Conservation (phyloP, 352 stramenopile genomes). For the Aphanomyces euteiches region DNA sequence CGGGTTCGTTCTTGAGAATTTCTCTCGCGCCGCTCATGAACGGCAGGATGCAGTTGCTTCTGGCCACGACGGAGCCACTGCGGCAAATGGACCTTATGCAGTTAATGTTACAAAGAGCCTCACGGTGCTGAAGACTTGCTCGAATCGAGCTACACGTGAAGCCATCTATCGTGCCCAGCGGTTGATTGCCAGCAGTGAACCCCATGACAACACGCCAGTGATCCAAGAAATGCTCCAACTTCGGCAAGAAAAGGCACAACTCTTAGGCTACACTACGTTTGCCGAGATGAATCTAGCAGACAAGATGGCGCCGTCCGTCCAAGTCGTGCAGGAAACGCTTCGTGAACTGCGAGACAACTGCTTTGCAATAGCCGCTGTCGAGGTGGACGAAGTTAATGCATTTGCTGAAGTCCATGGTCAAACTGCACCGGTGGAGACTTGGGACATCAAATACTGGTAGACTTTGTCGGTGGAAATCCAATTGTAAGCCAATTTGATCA, state of each 20-base stretch:
- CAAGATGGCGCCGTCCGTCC: slow-evolving; percentile 95
- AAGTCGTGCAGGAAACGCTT: slow-evolving; percentile 90
- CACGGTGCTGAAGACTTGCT: slow-evolving; percentile 93
- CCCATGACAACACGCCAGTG: slow-evolving; percentile 91
- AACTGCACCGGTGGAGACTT: slow-evolving; percentile 76
- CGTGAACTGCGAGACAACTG: slow-evolving; percentile 92
- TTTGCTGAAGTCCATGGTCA: slow-evolving; percentile 84
- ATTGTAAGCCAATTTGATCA: neutral
- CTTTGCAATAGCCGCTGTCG: slow-evolving; percentile 82
- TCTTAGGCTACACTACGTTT: slow-evolving; percentile 93
- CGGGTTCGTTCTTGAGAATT: slow-evolving; percentile 40
- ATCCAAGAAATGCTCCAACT: slow-evolving; percentile 93
- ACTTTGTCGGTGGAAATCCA: neutral
- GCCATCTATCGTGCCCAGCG: slow-evolving; percentile 91
- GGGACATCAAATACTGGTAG: slow-evolving; percentile 95
- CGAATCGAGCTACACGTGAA: slow-evolving; percentile 89
- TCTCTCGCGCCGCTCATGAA: neutral
- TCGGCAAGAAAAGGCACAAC: slow-evolving; percentile 83
- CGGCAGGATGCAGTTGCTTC: slow-evolving; percentile 39
- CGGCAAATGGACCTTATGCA: slow-evolving; percentile 87
- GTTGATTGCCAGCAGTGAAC: slow-evolving; percentile 82
- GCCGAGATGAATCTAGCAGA: slow-evolving; percentile 89
- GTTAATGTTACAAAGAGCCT: slow-evolving; percentile 94
- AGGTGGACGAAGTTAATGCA: slow-evolving; percentile 86
- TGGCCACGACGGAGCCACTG: slow-evolving; percentile 43